These are phyloP conservation scores for Anisodus tanguticus DNA, from an alignment of 257 asterid genomes.

Conservation along the genomic window DNA sequence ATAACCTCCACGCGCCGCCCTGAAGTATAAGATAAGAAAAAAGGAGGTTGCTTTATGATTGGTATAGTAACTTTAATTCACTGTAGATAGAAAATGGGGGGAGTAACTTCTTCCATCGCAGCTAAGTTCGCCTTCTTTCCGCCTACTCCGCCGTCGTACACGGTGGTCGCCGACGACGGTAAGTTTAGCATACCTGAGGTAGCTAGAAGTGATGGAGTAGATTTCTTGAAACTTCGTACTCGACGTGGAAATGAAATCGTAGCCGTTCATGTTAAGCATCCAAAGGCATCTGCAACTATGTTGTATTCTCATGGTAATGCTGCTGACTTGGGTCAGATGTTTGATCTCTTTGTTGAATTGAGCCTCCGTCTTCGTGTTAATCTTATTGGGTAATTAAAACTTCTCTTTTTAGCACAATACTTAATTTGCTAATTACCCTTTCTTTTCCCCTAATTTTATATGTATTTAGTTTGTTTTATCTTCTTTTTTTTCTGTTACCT, in stretches of 20 bases:
- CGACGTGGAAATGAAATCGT: slow-evolving; percentile 90
- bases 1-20: slow-evolving; percentile 23
- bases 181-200: slow-evolving; percentile 76
- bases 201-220: slow-evolving; percentile 76
- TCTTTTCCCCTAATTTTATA: neutral
- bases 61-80: neutral
- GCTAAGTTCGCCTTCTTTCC: slow-evolving; percentile 98
- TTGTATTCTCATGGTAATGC: slow-evolving; percentile 98
- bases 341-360: slow-evolving; percentile 91
- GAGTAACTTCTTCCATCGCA: slow-evolving; percentile 96
- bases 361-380: slow-evolving; percentile 90
- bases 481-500: neutral
- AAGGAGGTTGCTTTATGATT: neutral
- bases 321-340: slow-evolving; percentile 99
- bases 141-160: slow-evolving; percentile 92
- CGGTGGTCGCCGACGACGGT: slow-evolving; percentile 73
- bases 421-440: neutral
- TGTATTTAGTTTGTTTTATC: neutral
- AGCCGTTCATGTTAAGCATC: slow-evolving; percentile 82
- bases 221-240: slow-evolving; percentile 79
- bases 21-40: neutral
- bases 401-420: neutral
- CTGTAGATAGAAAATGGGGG: slow-evolving; percentile 59
- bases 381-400: slow-evolving; percentile 71
- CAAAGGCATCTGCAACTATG: slow-evolving; percentile 82